Evolutionary conservation across 306 rosid genomes (phyloP).

Genomic region (Prunus davidiana): DNA sequence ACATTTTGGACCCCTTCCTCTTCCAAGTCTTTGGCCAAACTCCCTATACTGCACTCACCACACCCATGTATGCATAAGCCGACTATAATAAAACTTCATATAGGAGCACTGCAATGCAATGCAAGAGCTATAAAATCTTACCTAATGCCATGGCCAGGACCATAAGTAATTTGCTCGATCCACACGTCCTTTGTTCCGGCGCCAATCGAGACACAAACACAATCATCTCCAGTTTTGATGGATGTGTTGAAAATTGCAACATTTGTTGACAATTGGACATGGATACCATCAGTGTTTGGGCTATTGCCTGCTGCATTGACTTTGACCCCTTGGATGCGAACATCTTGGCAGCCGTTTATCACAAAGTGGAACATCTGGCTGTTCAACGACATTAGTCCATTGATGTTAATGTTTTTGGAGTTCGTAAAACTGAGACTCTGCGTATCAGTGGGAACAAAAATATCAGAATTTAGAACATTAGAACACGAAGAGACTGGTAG

Average conservation of each 20-base stretch:
- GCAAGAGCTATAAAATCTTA: neutral
- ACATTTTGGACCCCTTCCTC: constrained; percentile 17
- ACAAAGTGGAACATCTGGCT: constrained; percentile 27
- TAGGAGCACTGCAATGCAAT: neutral
- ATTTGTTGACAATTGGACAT: constrained; percentile 19
- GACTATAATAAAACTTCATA: too few relatives aligned
- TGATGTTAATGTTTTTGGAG: constrained; percentile 12
- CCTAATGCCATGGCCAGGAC: constrained; percentile 32
- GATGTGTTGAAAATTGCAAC: constrained; percentile 20
- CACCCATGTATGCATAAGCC: too few relatives aligned
- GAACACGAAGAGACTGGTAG: too few relatives aligned
- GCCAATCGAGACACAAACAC: constrained; percentile 32
- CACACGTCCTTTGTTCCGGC: constrained; percentile 25
- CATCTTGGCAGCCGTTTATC: constrained; percentile 21
- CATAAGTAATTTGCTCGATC: constrained; percentile 22
- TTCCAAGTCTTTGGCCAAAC: constrained; percentile 3
- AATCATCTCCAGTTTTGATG: constrained; percentile 27
- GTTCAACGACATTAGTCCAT: constrained; percentile 7
- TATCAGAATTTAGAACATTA: neutral
- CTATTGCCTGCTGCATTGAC: neutral
- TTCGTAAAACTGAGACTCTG: constrained; percentile 18
- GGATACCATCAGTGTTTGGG: constrained; percentile 29
- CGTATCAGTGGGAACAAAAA: neutral
- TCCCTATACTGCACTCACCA: neutral
- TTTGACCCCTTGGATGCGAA: constrained; percentile 8